Base-by-base conservation (phyloP, 2,329 filamentous ascomycete species). In the Cladobotryum mycophilum region DNA sequence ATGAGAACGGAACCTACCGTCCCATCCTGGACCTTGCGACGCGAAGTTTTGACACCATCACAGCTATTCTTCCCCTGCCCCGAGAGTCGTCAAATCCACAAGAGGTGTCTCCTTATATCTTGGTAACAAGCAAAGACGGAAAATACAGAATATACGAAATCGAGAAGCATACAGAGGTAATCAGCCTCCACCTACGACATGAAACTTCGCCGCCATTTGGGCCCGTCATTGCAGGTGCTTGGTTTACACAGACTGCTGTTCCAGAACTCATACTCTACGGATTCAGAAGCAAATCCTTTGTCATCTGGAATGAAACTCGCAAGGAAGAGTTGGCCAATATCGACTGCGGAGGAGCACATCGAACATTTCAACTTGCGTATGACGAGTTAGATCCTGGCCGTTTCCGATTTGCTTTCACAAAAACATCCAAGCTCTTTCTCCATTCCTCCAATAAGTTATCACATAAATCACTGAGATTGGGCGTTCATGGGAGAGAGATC, bases 401-500 rank as follows among this genome's bases (percentile, higher is more conserved):
- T 0, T 60, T 76, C 40, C 68, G 74, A 20, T 83, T 95, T 53
- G 77, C 88, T 0, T 96, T 88, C 78, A 92, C 86, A 3, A 85
- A 88, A 65, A 82, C 83, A 5, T 80, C 81, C 3, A 69, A 67
- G 51, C 67, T 79, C 45, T 70, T 68, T 46, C 60, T 80, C n/a
- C 73, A 73, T 61, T 71, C 70, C 14, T 75, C 79, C 57, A 53
- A 58, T 3, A 61, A 51, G 7, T 56, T 65, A 2, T 52, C 63
- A 2, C 66, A 73, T 52, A 60, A 72, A 63, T 57, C 80, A 70
- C 63, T 95, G 12, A 82, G 85, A 56, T 58, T 69, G 0, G 92
- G 93, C 6, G 82, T 82, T 1, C 93, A 99, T 66, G 93, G 93
- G 0, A 76, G 93, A 49, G 93, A 99, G 67, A 87, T 97, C 58